A percentile compares a stretch with the other conserved stretches of the same genome.
phyloP scores from a whole-genome alignment of 1,284 basidiomycete genomes.

The Ganoderma resinaceum region DNA sequence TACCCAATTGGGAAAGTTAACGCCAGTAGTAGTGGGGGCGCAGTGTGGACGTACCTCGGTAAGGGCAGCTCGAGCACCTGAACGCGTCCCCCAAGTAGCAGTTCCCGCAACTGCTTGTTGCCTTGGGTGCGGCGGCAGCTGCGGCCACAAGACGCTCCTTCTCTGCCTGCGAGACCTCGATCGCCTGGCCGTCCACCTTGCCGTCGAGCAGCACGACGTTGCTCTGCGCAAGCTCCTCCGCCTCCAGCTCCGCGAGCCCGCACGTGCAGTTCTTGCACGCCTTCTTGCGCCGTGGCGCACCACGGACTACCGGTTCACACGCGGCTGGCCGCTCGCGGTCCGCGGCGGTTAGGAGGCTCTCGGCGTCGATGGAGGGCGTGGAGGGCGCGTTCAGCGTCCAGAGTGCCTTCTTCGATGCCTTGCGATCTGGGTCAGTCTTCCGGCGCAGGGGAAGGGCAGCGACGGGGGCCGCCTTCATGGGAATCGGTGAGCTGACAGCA shows the following conservation, averaged over 20 bases:
- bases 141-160: slow-evolving; percentile 68
- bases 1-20: slow-evolving; percentile 34
- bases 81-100: slow-evolving; percentile 99
- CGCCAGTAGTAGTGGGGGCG: slow-evolving; percentile 19
- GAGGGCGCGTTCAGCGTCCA: slow-evolving; percentile 75
- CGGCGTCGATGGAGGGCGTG: slow-evolving; percentile 77
- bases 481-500: slow-evolving; percentile 40
- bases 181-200: slow-evolving; percentile 57
- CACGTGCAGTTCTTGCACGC: slow-evolving; percentile 97
- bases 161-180: slow-evolving; percentile 71
- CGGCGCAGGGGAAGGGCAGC: slow-evolving; percentile 54
- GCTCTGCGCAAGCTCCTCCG: slow-evolving; percentile 69
- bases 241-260: slow-evolving; percentile 91
- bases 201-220: slow-evolving; percentile 77
- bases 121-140: slow-evolving; percentile 76
- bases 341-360: slow-evolving; percentile 74
- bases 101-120: slow-evolving; percentile 96
- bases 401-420: slow-evolving; percentile 77
- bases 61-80: slow-evolving; percentile 94
- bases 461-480: slow-evolving; percentile 43
- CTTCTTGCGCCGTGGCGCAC: slow-evolving; percentile 73
- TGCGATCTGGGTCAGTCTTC: slow-evolving; percentile 61
- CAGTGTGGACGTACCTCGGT: slow-evolving; percentile 74
- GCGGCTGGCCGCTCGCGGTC: slow-evolving; percentile 75
- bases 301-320: slow-evolving; percentile 66